phyloP scores from a whole-genome alignment of 2,329 filamentous ascomycete species.

The Pseudogymnoascus sp. region DNA sequence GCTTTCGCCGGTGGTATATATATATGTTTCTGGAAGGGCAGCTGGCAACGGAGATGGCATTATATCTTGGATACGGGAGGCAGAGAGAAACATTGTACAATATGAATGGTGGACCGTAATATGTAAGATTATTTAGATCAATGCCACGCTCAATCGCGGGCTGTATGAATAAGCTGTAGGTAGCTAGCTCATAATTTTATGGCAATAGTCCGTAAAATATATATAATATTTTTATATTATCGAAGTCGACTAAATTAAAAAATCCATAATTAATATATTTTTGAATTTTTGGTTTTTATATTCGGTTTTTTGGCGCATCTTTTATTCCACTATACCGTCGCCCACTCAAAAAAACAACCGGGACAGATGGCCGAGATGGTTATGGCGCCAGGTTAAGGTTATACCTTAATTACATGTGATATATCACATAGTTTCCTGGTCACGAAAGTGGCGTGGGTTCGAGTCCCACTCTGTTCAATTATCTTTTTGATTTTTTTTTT shows the following conservation, averaged over 20 bases:
- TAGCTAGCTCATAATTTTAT: background rate
- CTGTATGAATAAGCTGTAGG: background rate
- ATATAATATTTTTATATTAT: background rate
- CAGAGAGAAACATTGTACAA: background rate
- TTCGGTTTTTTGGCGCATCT: background rate
- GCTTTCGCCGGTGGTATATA: background rate
- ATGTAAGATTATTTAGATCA: background rate
- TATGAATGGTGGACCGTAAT: background rate
- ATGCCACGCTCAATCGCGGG: background rate
- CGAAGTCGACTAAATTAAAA: background rate
- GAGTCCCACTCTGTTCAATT: constrained; percentile 32
- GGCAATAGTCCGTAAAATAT: background rate
- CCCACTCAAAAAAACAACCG: background rate
- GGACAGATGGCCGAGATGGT: constrained; percentile 1
- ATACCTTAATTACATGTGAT: constrained; percentile 9
- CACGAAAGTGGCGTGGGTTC: constrained; percentile 34
- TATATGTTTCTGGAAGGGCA: background rate
- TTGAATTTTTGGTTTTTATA: background rate
- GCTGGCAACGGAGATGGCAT: background rate
- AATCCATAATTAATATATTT: background rate
- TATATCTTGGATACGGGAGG: background rate
- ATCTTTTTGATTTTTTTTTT: background rate
- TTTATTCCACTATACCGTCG: background rate
- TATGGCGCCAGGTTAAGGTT: constrained; percentile 10
- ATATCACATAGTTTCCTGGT: constrained; percentile 27